Evolutionary conservation across 352 stramenopile genomes (phyloP).

Genomic region (Plasmopara muralis): DNA sequence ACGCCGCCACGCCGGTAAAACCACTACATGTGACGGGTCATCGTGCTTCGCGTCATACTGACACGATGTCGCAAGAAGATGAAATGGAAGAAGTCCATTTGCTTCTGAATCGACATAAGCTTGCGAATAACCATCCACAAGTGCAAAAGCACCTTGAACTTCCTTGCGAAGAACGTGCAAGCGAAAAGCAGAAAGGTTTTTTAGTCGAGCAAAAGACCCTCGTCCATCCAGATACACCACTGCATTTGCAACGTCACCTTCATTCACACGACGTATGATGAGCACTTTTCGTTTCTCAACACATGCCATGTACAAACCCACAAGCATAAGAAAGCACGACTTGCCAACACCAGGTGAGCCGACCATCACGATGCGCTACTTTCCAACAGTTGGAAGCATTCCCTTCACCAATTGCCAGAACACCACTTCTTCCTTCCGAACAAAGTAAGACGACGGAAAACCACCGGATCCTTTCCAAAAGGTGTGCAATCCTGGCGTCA

Average conservation of each 20-base stretch:
- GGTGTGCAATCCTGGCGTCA: too few species aligned
- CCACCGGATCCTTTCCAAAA: too few species aligned
- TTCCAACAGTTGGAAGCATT: too few species aligned
- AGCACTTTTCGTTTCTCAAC: constrained; percentile 14
- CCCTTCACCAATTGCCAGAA: too few species aligned
- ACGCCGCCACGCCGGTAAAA: constrained; percentile 18
- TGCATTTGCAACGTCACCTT: too few species aligned
- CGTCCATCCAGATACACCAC: constrained; percentile 8
- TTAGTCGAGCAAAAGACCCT: background rate
- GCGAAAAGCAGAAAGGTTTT: too few species aligned
- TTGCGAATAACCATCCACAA: constrained; percentile 13
- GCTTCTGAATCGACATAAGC: too few species aligned
- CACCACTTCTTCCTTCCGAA: too few species aligned
- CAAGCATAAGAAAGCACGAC: constrained; percentile 20
- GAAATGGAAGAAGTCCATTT: constrained; percentile 1
- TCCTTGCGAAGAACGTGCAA: too few species aligned
- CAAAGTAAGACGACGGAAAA: too few species aligned
- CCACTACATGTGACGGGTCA: constrained; percentile 13
- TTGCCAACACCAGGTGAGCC: constrained; percentile 20
- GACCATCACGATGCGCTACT: constrained; percentile 9
- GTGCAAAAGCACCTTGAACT: background rate
- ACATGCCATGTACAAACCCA: constrained; percentile 14
- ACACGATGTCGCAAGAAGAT: constrained; percentile 18
- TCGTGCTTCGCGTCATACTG: constrained; percentile 19
- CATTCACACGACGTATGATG: constrained; percentile 19